phyloP scores from a whole-genome alignment of 202 grass and related monocot genomes.

The Zizania palustris region DNA sequence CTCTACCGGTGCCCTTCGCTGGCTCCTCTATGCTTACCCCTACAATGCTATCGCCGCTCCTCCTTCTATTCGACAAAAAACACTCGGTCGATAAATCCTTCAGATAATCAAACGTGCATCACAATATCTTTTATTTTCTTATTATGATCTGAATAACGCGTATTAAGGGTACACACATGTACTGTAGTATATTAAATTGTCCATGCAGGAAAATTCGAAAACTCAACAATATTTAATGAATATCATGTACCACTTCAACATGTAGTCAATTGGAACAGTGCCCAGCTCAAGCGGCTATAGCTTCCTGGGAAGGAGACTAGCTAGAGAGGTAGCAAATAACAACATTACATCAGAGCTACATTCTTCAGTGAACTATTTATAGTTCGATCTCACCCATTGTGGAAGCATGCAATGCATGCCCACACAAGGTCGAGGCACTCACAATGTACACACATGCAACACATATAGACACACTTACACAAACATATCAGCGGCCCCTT shows the following conservation, averaged over 20 bases:
- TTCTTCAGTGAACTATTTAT: conserved; percentile 20
- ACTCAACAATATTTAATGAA: too few relatives aligned
- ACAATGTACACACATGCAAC: not conserved
- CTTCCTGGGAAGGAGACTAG: conserved; percentile 23
- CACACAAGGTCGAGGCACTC: conserved; percentile 2
- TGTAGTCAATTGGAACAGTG: conserved; percentile 5
- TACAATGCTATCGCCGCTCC: too few relatives aligned
- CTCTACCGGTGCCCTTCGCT: too few relatives aligned
- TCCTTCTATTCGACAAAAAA: too few relatives aligned
- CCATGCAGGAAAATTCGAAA: too few relatives aligned
- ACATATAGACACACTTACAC: not conserved
- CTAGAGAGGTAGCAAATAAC: conserved; percentile 13
- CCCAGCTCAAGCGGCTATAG: not conserved
- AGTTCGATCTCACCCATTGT: conserved; percentile 18
- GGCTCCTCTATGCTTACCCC: too few relatives aligned
- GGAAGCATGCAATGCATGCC: not conserved
- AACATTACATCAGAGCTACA: conserved; percentile 32
- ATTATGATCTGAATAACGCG: too few relatives aligned
- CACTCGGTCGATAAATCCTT: too few relatives aligned
- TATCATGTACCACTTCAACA: not conserved
- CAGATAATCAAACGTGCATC: too few relatives aligned
- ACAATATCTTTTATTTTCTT: too few relatives aligned
- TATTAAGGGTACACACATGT: too few relatives aligned
- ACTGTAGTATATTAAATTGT: too few relatives aligned
- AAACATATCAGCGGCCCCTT: conserved; percentile 10